A percentile compares a stretch with the other conserved stretches of the same genome.
Conservation (phyloP, 306 rosid genomes). For the Vigna radiata region DNA sequence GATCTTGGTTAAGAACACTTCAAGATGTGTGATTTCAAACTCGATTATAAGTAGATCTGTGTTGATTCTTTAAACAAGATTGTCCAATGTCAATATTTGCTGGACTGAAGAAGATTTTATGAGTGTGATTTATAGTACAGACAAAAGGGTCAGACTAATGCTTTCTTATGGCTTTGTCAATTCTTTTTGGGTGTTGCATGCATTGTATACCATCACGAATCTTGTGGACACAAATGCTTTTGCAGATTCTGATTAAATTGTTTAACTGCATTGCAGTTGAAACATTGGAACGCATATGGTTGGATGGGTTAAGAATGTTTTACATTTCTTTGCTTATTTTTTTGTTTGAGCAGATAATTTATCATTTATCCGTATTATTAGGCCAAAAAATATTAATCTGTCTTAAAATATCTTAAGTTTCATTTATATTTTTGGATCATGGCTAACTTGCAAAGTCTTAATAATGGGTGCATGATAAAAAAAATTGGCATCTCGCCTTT, state of each 20-base stretch:
- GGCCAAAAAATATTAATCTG: not conserved
- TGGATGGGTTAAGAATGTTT: slow-evolving; percentile 35
- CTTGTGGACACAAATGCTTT: slow-evolving; percentile 47
- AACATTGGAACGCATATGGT: slow-evolving; percentile 17
- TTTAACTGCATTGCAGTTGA: slow-evolving; percentile 44
- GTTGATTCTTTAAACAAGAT: slow-evolving; percentile 44
- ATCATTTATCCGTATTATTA: slow-evolving; percentile 6
- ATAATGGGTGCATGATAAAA: not conserved
- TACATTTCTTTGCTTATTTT: slow-evolving; percentile 5
- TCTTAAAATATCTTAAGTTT: not conserved
- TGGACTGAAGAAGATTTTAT: slow-evolving; percentile 36
- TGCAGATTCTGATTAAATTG: slow-evolving; percentile 47
- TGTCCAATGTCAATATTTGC: slow-evolving; percentile 34
- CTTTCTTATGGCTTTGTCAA: slow-evolving; percentile 46
- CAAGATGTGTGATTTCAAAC: slow-evolving; percentile 52
- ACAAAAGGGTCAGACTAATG: slow-evolving; percentile 37
- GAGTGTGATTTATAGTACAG: slow-evolving; percentile 49
- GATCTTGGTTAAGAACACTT: slow-evolving; percentile 57
- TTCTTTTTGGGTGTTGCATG: slow-evolving; percentile 42
- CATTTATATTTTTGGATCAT: not conserved
- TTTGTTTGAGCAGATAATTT: slow-evolving; percentile 11
- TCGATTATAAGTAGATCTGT: slow-evolving; percentile 36
- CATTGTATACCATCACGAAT: slow-evolving; percentile 49
- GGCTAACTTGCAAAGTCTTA: not conserved
- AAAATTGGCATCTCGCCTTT: not conserved